Evolutionary conservation across 2,329 filamentous ascomycete genomes (phyloP), one percentile per base, ranked within the genome.

Genomic region (Cladophialophora chaetospira): DNA sequence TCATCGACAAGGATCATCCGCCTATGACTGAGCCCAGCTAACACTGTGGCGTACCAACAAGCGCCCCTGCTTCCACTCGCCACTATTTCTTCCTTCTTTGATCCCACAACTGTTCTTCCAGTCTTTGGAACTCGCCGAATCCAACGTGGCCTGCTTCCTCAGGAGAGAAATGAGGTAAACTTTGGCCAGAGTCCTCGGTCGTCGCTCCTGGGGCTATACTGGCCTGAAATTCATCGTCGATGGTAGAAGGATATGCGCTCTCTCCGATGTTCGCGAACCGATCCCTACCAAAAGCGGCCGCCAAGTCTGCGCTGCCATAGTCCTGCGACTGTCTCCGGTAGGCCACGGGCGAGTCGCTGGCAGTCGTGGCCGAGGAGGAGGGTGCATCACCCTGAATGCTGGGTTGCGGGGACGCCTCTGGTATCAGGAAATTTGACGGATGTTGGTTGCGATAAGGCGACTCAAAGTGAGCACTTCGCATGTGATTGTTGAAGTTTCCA

Each of bases 401-500:
- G 8, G 15, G 53, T n/a, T 52, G 47, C 25, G 36, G 54, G 2
- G 47, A 57, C 13, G 33, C 31, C 10, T 38, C 47, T 38, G 19
- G 48, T 10, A 38, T 35, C 52, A 55, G 35, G 8, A 52, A 59
- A 2, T 43, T 35, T 23, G 33, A 29, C 13, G 56, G 56, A 43
- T 55, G 26, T 17, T 36, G 56, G 17, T 49, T 15, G 15, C 33
- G 36, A 26, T 55, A 52, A 23, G 28, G 19, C 2, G 51, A 55
- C 19, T 46, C 40, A 4, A 46, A 29, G 29, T 59, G 56, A 8
- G 15, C 25, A 13, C 15, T 46, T 36, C 44, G 26, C 53, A 60
- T 56, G 28, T 60, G 57, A 35, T 60, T 60, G 42, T 15, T 50
- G 28, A 52, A 56, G 33, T 60, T 60, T 8, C 57, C 57, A 9